phyloP scores from a whole-genome alignment of 2,329 filamentous ascomycete genomes.

The Cryphonectria radicalis region DNA sequence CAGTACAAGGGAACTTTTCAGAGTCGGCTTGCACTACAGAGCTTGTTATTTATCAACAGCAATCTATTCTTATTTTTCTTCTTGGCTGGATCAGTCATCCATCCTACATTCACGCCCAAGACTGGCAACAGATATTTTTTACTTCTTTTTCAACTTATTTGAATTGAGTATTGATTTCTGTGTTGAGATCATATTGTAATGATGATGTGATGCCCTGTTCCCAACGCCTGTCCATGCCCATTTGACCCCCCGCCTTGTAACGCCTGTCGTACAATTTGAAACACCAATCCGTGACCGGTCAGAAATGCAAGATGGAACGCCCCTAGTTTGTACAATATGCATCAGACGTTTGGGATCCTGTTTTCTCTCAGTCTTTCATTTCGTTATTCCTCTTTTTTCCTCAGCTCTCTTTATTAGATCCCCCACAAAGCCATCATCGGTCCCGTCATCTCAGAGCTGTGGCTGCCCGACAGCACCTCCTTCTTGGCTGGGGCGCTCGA shows the following conservation, averaged over 20 bases:
- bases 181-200: neutral
- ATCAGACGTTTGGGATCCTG: neutral
- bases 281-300: neutral
- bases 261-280: neutral
- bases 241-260: neutral
- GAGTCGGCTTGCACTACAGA: neutral
- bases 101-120: too few species aligned
- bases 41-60: too few species aligned
- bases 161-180: neutral
- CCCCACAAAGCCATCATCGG: slow-evolving; percentile 29
- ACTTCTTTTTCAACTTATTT: neutral
- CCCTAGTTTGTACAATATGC: neutral
- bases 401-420: neutral
- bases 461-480: slow-evolving; percentile 10
- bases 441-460: slow-evolving; percentile 23
- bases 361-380: neutral
- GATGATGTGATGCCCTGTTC: neutral
- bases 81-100: too few species aligned
- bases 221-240: slow-evolving; percentile 8
- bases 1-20: neutral
- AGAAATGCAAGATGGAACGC: neutral
- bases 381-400: neutral
- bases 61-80: too few species aligned
- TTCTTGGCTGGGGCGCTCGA: slow-evolving; percentile 1
- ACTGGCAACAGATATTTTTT: too few species aligned